Conservation (phyloP, 768 basidiomycete genomes). For the Lactarius quietus region DNA sequence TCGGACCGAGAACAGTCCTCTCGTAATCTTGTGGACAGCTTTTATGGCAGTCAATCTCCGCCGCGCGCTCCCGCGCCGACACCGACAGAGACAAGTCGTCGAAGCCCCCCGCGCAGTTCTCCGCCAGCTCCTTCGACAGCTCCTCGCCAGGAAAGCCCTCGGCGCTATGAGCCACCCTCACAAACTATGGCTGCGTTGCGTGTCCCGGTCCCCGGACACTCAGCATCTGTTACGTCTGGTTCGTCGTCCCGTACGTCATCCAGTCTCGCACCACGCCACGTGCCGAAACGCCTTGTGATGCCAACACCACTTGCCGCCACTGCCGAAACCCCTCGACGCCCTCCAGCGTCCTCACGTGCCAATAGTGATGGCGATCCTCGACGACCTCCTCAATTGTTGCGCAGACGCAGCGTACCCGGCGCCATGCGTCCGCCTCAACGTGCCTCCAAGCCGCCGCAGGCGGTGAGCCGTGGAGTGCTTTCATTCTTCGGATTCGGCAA, state of each 20-base stretch:
- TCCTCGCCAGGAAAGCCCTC: background rate
- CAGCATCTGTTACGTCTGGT: conserved; percentile 14
- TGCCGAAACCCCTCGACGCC: conserved; percentile 1
- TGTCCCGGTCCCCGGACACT: background rate
- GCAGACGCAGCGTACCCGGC: conserved; percentile 27
- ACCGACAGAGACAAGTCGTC: background rate
- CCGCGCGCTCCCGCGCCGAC: background rate
- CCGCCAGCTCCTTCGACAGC: background rate
- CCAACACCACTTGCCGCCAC: conserved; percentile 50
- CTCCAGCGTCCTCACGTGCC: background rate
- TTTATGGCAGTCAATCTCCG: background rate
- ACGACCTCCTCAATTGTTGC: conserved; percentile 27
- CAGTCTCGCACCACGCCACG: conserved; percentile 33
- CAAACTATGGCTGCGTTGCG: conserved; percentile 17
- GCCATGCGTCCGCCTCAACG: conserved; percentile 5
- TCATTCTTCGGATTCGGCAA: conserved; percentile 26
- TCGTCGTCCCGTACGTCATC: conserved; percentile 17
- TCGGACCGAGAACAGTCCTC: background rate
- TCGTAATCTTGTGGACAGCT: conserved; percentile 1
- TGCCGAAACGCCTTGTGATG: conserved; percentile 71
- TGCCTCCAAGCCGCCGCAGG: conserved; percentile 7
- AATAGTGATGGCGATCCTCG: conserved; percentile 27
- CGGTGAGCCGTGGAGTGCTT: conserved; percentile 18
- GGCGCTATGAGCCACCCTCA: conserved; percentile 22
- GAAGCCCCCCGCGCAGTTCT: background rate